Evolutionary conservation across 2,329 filamentous ascomycete species (phyloP).

Genomic region (Berkeleyomyces basicola): DNA sequence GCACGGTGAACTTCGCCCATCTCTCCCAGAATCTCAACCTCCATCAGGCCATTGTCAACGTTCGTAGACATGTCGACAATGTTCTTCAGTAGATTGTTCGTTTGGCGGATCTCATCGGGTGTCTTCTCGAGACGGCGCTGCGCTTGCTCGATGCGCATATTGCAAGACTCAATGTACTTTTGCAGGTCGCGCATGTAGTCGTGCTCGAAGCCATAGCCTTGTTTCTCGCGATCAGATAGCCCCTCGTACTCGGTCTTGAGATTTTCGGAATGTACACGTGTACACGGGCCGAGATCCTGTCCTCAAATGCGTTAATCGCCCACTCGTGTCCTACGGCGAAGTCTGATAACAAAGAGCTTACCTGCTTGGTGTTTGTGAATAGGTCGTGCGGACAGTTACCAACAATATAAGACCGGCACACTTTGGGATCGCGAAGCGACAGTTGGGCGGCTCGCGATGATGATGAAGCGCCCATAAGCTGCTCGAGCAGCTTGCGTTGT

Average conservation of each 20-base stretch:
- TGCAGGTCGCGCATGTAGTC: conserved; percentile 94
- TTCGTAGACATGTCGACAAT: conserved; percentile 68
- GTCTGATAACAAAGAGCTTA: neutral
- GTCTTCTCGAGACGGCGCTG: conserved; percentile 91
- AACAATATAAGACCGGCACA: conserved; percentile 84
- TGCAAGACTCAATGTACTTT: conserved; percentile 94
- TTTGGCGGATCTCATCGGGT: conserved; percentile 91
- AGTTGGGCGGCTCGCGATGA: conserved; percentile 63
- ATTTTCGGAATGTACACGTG: conserved; percentile 73
- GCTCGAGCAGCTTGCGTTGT: conserved; percentile 96
- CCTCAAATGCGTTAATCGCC: neutral
- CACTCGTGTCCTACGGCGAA: neutral
- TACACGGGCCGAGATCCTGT: conserved; percentile 67
- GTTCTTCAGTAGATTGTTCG: conserved; percentile 58
- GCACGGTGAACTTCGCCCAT: conserved; percentile 65
- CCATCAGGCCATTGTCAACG: conserved; percentile 67
- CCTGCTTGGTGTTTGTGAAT: conserved; percentile 96
- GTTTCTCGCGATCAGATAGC: conserved; percentile 52
- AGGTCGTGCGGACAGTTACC: conserved; percentile 96
- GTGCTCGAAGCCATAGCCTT: conserved; percentile 78
- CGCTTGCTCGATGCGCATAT: conserved; percentile 77
- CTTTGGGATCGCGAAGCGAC: conserved; percentile 77
- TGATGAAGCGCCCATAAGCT: conserved; percentile 70
- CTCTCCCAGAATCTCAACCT: conserved; percentile 74
- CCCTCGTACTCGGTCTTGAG: conserved; percentile 79